Evolutionary conservation across 2,329 filamentous ascomycete genomes (phyloP), one percentile per base, ranked within the genome.

Genomic region (Emmonsiellopsis sp.): DNA sequence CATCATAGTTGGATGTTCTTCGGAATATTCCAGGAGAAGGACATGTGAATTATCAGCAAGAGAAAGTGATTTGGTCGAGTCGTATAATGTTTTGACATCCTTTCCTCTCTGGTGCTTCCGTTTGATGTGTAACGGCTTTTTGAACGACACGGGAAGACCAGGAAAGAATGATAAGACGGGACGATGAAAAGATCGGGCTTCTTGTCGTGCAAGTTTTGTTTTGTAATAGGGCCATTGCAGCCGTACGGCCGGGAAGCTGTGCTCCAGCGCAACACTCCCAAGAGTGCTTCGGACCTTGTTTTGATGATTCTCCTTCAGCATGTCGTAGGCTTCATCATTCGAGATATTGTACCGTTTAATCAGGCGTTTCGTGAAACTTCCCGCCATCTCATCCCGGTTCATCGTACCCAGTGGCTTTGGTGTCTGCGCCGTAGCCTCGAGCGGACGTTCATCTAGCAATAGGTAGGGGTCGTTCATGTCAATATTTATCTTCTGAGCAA

Each of bases 211-310:
- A 16, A 96, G 77, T 64, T 87, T 89, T 53, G 93, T 89, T 65
- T 88, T 89, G 75, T 97, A 98, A 76, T 95, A 97, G 40, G 93
- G 93, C 82, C 89, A 97, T 58, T 94, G 88, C 41, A 98, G 75
- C 65, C 92, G 91, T 64, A 92, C 77, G 9, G 93, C 93, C 13
- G 93, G 92, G 76, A 95, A 78, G 69, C 88, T 91, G 73, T 98
- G 93, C 68, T 98, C 93, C 42, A 98, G 85, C n/a, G 87, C 84
- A 57, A 95, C 83, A 65, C 91, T 92, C 45, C 90, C 89, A 56
- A 98, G 81, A 1, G 89, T 95, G 51, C 90, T 93, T 60, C 93
- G 84, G 57, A 98, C 88, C 71, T 95, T 97, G 77, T 89, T 90
- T 72, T 95, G 89, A 65, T 95, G 91, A 65, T 96, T 97, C 70